Evolutionary conservation across 805 yeast species (phyloP), one percentile per base, ranked within the genome.

Genomic region (Wickerhamiella sorbophila): DNA sequence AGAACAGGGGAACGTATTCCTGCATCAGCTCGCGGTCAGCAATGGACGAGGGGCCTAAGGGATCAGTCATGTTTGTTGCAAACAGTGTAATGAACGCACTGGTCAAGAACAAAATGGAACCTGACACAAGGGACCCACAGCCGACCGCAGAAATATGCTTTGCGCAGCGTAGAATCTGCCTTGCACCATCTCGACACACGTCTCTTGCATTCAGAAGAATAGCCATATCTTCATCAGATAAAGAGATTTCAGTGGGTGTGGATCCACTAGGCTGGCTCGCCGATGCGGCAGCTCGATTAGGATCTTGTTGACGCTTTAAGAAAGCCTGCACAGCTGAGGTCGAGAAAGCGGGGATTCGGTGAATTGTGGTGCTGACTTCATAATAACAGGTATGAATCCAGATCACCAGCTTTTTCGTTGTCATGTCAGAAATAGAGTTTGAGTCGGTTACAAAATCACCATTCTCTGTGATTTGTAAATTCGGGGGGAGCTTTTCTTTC

Each of bases 331-430:
- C 40, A 9, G 40, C 38, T 15, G 50, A 42, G 5, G 55, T 53
- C 10, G 50, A 38, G 37, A 49, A 44, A 8, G 52, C 53, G 1
- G 55, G 49, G 22, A 51, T 40, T 4, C 55, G 52, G 42, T 47
- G 49, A 6, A 52, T 36, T 12, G 48, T 44, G 21, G 45, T 39
- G 8, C 42, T 35, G 31, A 53, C 31, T 35, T 45, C 43, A 40
- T 51, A 42, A 41, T 43, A 51, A 8, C 18, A 12, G 14, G 32
- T 27, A n/a, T 26, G 32, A 18, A 38, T 14, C 4, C 17, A 14
- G 10, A 31, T 10, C 16, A 22, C n/a, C 29, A 21, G 20, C 31
- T 24, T 27, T 22, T 31, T 27, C 6, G 6, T 12, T 14, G 33
- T n/a, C 9, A 4, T 22, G 18, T 27, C 16, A 17, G n/a, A 27